Conservation (phyloP, 257 asterid genomes). For the Gardenia jasminoides region DNA sequence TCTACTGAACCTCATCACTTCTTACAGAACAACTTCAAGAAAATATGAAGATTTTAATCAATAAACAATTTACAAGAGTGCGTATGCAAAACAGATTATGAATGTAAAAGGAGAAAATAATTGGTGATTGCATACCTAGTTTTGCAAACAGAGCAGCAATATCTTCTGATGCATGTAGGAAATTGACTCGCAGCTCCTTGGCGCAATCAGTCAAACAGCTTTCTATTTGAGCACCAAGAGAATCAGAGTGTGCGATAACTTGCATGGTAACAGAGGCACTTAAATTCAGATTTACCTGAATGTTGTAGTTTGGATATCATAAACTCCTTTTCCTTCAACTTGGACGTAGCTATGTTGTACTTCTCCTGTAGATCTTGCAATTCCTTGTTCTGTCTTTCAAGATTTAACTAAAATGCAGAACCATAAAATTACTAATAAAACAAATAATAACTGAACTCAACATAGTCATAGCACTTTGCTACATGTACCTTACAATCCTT, state of each 20-base stretch:
- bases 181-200: slow-evolving; percentile 53
- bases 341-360: slow-evolving; percentile 42
- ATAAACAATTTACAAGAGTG: neutral
- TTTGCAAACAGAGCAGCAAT: slow-evolving; percentile 57
- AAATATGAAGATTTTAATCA: neutral
- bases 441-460: slow-evolving; percentile 9
- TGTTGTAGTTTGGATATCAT: slow-evolving; percentile 55
- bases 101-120: no score
- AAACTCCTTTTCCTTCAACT: slow-evolving; percentile 57
- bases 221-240: slow-evolving; percentile 43
- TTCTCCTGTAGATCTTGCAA: slow-evolving; percentile 68
- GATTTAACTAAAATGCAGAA: slow-evolving; percentile 40
- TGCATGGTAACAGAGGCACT: slow-evolving; percentile 3
- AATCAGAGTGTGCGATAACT: slow-evolving; percentile 7
- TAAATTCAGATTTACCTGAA: slow-evolving; percentile 46
- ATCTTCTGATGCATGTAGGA: slow-evolving; percentile 67
- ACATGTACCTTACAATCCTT: slow-evolving; percentile 65
- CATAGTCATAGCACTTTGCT: slow-evolving; percentile 5
- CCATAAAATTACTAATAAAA: slow-evolving; percentile 15
- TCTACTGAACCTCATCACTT: neutral
- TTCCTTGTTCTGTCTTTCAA: slow-evolving; percentile 43
- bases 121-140: slow-evolving; percentile 43
- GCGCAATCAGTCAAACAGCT: slow-evolving; percentile 57
- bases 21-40: neutral
- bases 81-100: neutral